Percentiles rank a stretch among this genome's conserved stretches.
These are phyloP conservation scores for Nemania serpens DNA, from an alignment of 2,329 filamentous ascomycete genomes.

Conservation along the genomic window DNA sequence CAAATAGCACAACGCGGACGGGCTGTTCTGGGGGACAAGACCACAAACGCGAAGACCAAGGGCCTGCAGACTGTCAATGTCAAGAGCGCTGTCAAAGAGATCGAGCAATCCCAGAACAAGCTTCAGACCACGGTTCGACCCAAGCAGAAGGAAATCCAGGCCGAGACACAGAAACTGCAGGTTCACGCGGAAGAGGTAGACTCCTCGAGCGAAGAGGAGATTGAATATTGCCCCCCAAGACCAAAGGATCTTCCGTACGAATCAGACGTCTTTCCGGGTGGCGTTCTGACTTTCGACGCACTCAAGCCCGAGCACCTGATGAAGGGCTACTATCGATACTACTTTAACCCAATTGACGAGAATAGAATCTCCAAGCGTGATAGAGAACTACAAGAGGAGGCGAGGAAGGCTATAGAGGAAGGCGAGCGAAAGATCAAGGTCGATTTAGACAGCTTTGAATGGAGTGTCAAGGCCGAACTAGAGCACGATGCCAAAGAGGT, in stretches of 20 bases:
- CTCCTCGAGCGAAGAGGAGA: slow-evolving; percentile 66
- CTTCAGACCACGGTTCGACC: slow-evolving; percentile 14
- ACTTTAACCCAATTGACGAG: slow-evolving; percentile 67
- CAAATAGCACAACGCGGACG: slow-evolving; percentile 66
- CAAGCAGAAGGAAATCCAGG: slow-evolving; percentile 16
- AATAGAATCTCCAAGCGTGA: slow-evolving; percentile 68
- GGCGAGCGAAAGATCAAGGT: slow-evolving; percentile 70
- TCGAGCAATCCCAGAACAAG: slow-evolving; percentile 46
- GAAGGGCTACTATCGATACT: slow-evolving; percentile 65
- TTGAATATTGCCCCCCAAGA: slow-evolving; percentile 87
- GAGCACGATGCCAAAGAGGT: slow-evolving; percentile 43
- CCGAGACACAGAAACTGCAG: slow-evolving; percentile 63
- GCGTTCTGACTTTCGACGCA: slow-evolving; percentile 59
- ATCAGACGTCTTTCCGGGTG: slow-evolving; percentile 68
- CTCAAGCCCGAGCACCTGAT: slow-evolving; percentile 63
- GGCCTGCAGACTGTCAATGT: slow-evolving; percentile 68
- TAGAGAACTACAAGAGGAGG: slow-evolving; percentile 61
- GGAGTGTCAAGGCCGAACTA: slow-evolving; percentile 62
- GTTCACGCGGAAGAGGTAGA: slow-evolving; percentile 60
- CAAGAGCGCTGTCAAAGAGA: slow-evolving; percentile 61
- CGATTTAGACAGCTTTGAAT: slow-evolving; percentile 66
- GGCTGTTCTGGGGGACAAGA: slow-evolving; percentile 90
- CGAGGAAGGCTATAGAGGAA: slow-evolving; percentile 56
- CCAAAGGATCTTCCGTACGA: slow-evolving; percentile 69
- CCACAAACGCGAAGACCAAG: slow-evolving; percentile 87